Evolutionary conservation across 352 stramenopile genomes (phyloP).

Genomic region (Phytophthora sojae): DNA sequence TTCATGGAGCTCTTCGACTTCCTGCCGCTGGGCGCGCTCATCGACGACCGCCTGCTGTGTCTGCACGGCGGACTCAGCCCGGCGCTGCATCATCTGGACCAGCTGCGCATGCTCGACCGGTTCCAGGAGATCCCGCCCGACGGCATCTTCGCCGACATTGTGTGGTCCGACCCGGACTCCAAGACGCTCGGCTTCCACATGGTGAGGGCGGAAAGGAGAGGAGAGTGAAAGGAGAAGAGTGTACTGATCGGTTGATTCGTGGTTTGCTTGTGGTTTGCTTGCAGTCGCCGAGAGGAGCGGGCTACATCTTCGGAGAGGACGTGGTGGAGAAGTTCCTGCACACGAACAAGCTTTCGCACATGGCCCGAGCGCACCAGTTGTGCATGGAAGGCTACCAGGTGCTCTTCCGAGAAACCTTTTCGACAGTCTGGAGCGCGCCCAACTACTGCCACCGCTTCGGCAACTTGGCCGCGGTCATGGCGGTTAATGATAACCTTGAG

Average conservation of each 20-base stretch:
- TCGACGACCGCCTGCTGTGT: slow-evolving; percentile 71
- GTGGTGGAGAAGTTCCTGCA: slow-evolving; percentile 88
- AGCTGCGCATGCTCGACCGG: slow-evolving; percentile 91
- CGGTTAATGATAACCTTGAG: slow-evolving; percentile 66
- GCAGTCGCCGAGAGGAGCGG: slow-evolving; percentile 77
- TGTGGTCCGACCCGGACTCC: slow-evolving; percentile 85
- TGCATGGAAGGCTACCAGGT: slow-evolving; percentile 89
- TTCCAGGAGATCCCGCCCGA: slow-evolving; percentile 86
- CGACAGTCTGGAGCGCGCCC: slow-evolving; percentile 85
- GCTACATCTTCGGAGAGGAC: slow-evolving; percentile 90
- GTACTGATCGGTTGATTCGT: slow-evolving; percentile 46
- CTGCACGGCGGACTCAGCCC: slow-evolving; percentile 76
- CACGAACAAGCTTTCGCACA: slow-evolving; percentile 81
- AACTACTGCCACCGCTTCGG: slow-evolving; percentile 92
- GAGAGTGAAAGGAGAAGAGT: slow-evolving; percentile 74
- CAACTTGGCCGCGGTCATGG: slow-evolving; percentile 79
- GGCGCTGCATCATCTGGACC: slow-evolving; percentile 89
- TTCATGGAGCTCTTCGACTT: slow-evolving; percentile 88
- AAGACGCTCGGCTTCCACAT: slow-evolving; percentile 90
- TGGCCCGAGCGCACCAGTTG: slow-evolving; percentile 85
- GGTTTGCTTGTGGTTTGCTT: neutral
- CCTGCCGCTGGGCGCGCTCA: slow-evolving; percentile 80
- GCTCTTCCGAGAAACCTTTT: slow-evolving; percentile 79
- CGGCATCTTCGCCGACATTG: slow-evolving; percentile 82
- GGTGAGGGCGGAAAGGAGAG: slow-evolving; percentile 43